Conservation (phyloP, 139 green algal genomes). For the Ettlia oleoabundans region DNA sequence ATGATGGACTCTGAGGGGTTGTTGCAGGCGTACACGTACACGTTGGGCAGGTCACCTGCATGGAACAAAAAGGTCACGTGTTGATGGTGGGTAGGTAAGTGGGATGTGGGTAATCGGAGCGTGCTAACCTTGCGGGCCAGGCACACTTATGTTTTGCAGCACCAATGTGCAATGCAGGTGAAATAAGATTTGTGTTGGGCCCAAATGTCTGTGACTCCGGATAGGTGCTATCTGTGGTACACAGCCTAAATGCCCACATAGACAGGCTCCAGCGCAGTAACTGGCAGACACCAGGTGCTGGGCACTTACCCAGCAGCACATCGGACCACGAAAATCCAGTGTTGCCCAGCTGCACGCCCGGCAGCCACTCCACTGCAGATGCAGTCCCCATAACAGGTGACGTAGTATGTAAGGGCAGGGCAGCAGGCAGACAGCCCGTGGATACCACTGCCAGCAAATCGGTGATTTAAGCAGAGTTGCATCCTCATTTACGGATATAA, state of each 20-base stretch:
- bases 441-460: no score
- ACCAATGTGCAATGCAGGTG: no score
- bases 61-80: no score
- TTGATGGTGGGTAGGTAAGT: background rate
- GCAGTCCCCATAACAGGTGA: no score
- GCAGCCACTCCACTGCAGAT: constrained; percentile 91
- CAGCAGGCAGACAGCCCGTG: background rate
- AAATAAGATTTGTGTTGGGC: no score
- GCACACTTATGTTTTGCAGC: no score
- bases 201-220: no score
- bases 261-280: background rate
- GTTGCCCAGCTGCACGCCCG: constrained; percentile 90
- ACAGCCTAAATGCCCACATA: no score
- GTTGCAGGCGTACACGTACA: constrained; percentile 95
- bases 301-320: constrained; percentile 69
- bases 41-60: constrained; percentile 85
- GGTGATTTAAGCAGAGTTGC: no score
- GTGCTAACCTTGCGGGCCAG: no score
- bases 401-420: background rate
- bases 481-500: no score
- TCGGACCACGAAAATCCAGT: constrained; percentile 83
- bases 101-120: background rate
- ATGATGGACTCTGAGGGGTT: constrained; percentile 95
- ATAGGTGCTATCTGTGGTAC: no score
- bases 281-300: background rate